Base-by-base conservation (phyloP, 768 basidiomycete genomes). In the Pholiota molesta region DNA sequence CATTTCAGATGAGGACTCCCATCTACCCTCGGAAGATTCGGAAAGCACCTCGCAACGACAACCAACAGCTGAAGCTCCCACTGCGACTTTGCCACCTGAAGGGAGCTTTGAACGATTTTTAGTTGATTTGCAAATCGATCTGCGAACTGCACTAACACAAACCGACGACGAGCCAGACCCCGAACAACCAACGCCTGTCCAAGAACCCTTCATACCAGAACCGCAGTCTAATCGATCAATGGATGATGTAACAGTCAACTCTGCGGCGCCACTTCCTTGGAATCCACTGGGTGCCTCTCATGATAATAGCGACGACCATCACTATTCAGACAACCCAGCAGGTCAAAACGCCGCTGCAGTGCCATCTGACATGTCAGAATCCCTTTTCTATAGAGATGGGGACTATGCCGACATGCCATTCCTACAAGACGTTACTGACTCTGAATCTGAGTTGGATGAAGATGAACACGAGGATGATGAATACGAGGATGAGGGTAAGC, bases 101-200 rank as follows among this genome's bases (percentile, higher is more conserved):
- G 88, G 87, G 61, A 88, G 86, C 68, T 94, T 94, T 67, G 92
- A 94, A 69, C 82, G 90, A 29, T 94, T 94, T 78, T 75, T 94
- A 65, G 75, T 91, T 49, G 91, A 94, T 73, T 69, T 94, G 57
- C 93, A 94, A 73, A 75, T 81, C 17, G 92, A 94, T 72, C 75
- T 94, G 58, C 77, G 92, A 59, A 73, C 78, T 6, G 87, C 88
- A 9, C 72, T 94, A 62, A 83, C 82, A 26, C 83, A 79, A n/a
- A 29, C 56, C 26, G 51, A 42, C 13, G 14, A 37, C 14, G 37
- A 58, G 3, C 16, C 44, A 13, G 55, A 61, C 2, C 17, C 28
- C 19, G 37, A 16, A 51, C 11, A n/a, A 40, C 33, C 21, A 39
- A n/a, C 33, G 5, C 9, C 23, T 29, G 1, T 29, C 57, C 39